phyloP scores from a whole-genome alignment of 768 basidiomycete species.

The Hericium alpestre region DNA sequence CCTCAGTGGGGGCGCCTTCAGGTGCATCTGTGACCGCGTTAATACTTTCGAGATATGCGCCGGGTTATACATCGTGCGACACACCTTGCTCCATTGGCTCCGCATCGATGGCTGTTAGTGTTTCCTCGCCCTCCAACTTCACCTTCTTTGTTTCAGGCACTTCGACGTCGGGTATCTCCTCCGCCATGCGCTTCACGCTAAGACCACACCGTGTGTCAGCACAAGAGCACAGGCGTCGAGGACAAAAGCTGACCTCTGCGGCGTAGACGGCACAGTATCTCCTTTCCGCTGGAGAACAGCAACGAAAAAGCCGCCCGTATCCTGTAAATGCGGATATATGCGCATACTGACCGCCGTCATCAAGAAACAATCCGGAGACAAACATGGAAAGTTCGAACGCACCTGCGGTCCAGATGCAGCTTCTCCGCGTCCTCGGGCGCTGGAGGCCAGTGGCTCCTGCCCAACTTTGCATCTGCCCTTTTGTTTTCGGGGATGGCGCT shows the following conservation, averaged over 20 bases:
- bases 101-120: neutral
- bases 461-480: constrained; percentile 47
- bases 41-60: too few relatives aligned
- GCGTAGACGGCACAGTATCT: constrained; percentile 1
- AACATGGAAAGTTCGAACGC: constrained; percentile 11
- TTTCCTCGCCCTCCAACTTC: constrained; percentile 24
- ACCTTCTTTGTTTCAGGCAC: constrained; percentile 42
- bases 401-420: constrained; percentile 69
- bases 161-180: constrained; percentile 30
- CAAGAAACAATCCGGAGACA: neutral
- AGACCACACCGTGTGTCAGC: constrained; percentile 10
- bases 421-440: constrained; percentile 41
- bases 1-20: neutral
- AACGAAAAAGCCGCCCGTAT: constrained; percentile 97
- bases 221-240: neutral
- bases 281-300: constrained; percentile 63
- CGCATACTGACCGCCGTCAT: constrained; percentile 46
- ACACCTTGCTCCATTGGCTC: constrained; percentile 6
- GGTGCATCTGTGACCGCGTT: neutral
- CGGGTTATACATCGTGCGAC: neutral
- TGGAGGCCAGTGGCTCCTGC: constrained; percentile 72
- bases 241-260: neutral
- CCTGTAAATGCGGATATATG: constrained; percentile 90
- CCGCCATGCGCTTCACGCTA: constrained; percentile 40
- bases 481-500: constrained; percentile 37